Percentiles rank a stretch among this genome's conserved stretches.
These are phyloP conservation scores for Phoenix roebelenii DNA, from an alignment of 176 grass and related monocot genomes.

Conservation along the genomic window DNA sequence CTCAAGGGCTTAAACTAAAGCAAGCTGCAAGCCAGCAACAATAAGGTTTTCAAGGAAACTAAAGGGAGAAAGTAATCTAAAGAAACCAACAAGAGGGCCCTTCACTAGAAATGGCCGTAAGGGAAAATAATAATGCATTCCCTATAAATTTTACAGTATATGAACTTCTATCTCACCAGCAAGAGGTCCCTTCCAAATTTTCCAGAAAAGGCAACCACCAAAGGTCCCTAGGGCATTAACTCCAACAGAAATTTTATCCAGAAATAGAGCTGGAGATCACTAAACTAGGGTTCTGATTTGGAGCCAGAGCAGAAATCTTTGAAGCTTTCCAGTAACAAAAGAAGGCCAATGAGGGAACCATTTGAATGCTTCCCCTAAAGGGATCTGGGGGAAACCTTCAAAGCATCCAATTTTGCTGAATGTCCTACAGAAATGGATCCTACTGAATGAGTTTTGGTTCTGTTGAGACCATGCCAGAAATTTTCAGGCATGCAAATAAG, in stretches of 20 bases:
- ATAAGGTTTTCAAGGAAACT: too few relatives aligned
- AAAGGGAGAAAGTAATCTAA: too few relatives aligned
- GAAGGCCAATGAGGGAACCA: background rate
- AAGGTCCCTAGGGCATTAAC: background rate
- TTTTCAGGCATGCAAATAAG: background rate
- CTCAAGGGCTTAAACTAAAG: background rate
- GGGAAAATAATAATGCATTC: too few relatives aligned
- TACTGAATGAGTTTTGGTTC: too few relatives aligned
- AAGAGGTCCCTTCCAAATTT: background rate
- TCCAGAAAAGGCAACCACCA: background rate
- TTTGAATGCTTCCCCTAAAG: background rate
- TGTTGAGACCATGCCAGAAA: background rate
- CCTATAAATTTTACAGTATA: too few relatives aligned
- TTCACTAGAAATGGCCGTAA: too few relatives aligned
- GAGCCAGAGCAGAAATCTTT: background rate
- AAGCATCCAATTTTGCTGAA: background rate
- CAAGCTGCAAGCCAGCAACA: background rate
- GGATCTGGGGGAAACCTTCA: background rate
- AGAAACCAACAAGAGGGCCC: too few relatives aligned
- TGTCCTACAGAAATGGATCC: too few relatives aligned
- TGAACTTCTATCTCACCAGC: too few relatives aligned
- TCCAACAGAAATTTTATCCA: background rate
- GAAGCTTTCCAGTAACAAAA: conserved; percentile 2
- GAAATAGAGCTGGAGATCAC: background rate
- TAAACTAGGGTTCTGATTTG: background rate